Evolutionary conservation across 768 basidiomycete genomes (phyloP), one percentile per base, ranked within the genome.

Genomic region (Chalciporus piperatus): DNA sequence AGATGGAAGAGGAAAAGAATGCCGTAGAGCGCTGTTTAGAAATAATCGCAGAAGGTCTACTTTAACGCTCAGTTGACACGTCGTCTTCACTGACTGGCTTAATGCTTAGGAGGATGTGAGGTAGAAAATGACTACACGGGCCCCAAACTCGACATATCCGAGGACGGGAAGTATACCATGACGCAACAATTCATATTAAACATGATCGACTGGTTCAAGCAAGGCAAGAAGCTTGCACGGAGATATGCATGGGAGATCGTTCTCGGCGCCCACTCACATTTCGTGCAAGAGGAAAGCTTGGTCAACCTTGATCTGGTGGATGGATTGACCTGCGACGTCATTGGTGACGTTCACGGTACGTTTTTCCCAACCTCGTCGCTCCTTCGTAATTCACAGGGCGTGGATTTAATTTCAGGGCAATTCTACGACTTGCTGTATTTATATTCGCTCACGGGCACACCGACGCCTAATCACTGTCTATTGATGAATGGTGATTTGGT

Each of bases 401-500:
- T 37, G 44, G 16, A 50, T 54, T 41, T 48, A 25, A 14, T 59
- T 4, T 59, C 41, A 95, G 91, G 92, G 23, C 96, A 98, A 78
- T 96, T 88, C 74, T 98, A 92, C 67, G 97, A 98, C 69, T 76
- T 98, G 57, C 72, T 95, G 47, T 86, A 98, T 72, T 76, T 99
- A 16, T 83, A 88, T 59, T 83, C 84, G 2, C 74, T 97, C 58
- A 97, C 95, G 0, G 92, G 90, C 14, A 79, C 84, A 50, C 97
- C 97, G 12, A 85, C 76, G 48, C 81, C 89, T 49, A 84, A 82
- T n/a, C 96, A 98, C 59, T 86, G 85, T 59, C 67, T 94, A 43
- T 71, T 95, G 45, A 93, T 94, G 86, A 93, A 92, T 66, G 91
- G 94, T 10, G 96, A 99, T 75, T 85, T 98, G 42, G 96, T 99